phyloP scores from a whole-genome alignment of 2,329 filamentous ascomycete species.

The Phyllosticta capitalensis region DNA sequence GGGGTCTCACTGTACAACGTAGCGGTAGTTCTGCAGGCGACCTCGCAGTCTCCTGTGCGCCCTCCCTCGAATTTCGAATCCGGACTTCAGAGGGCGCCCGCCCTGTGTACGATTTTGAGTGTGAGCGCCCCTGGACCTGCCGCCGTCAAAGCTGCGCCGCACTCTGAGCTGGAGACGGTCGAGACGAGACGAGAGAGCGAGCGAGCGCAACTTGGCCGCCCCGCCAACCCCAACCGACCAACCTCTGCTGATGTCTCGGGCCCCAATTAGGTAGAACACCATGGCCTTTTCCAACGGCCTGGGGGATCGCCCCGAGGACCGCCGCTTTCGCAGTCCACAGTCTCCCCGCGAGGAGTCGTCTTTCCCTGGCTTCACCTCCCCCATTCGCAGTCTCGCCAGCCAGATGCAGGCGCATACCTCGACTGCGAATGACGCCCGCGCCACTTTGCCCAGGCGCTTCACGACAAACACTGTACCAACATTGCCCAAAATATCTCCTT shows the following conservation, averaged over 20 bases:
- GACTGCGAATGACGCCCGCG: slow-evolving; percentile 58
- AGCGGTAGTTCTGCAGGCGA: slow-evolving; percentile 5
- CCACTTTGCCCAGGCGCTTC: slow-evolving; percentile 78
- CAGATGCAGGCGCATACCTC: slow-evolving; percentile 49
- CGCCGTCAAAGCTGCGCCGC: not conserved
- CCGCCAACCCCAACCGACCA: not conserved
- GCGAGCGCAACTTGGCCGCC: not conserved
- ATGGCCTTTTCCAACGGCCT: slow-evolving; percentile 59
- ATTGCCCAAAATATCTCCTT: slow-evolving; percentile 61
- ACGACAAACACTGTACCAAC: slow-evolving; percentile 79
- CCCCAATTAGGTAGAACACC: slow-evolving; percentile 7
- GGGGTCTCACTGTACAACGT: slow-evolving; percentile 11
- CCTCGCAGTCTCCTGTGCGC: slow-evolving; percentile 4
- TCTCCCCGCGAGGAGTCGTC: slow-evolving; percentile 64
- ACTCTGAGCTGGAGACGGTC: not conserved
- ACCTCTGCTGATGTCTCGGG: slow-evolving; percentile 5
- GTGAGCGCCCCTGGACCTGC: slow-evolving; percentile 2
- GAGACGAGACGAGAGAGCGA: slow-evolving; percentile 2
- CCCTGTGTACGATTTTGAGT: slow-evolving; percentile 7
- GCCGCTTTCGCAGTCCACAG: slow-evolving; percentile 68
- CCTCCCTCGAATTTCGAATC: not conserved
- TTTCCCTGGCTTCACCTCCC: slow-evolving; percentile 65
- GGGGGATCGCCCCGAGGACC: slow-evolving; percentile 64
- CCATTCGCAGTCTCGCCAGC: slow-evolving; percentile 54
- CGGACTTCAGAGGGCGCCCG: slow-evolving; percentile 1